Evolutionary conservation across 2,329 filamentous ascomycete genomes (phyloP).

Genomic region (Cytospora schulzeri): DNA sequence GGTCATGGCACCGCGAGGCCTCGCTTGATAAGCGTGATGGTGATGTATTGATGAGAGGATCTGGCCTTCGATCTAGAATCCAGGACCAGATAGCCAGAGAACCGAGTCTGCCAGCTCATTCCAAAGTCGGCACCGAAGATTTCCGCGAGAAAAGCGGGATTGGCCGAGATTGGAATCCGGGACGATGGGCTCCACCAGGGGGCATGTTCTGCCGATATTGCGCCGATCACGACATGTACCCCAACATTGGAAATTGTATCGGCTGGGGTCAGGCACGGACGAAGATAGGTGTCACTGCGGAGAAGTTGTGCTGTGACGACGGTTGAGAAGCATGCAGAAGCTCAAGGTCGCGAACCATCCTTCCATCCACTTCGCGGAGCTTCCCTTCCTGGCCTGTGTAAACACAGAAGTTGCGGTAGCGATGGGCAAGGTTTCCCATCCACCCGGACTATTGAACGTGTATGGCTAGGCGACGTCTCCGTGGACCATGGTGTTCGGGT

Average conservation of each 20-base stretch:
- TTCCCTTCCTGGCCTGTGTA: background rate
- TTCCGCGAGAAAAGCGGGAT: slow-evolving; percentile 27
- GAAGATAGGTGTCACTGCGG: slow-evolving; percentile 15
- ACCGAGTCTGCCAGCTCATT: slow-evolving; percentile 1
- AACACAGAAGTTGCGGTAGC: background rate
- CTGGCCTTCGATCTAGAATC: background rate
- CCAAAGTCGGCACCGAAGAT: slow-evolving; percentile 19
- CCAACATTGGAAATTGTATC: slow-evolving; percentile 20
- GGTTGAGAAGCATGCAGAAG: slow-evolving; percentile 1
- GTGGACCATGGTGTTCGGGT: background rate
- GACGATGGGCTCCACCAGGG: slow-evolving; percentile 17
- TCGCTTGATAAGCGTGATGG: slow-evolving; percentile 2
- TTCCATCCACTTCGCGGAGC: background rate
- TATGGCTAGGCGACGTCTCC: background rate
- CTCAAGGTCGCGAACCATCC: background rate
- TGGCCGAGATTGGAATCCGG: slow-evolving; percentile 23
- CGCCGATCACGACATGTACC: slow-evolving; percentile 23
- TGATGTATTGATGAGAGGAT: background rate
- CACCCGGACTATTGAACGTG: background rate
- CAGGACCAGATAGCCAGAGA: background rate
- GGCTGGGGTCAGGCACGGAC: slow-evolving; percentile 2
- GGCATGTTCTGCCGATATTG: slow-evolving; percentile 23
- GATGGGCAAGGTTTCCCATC: background rate
- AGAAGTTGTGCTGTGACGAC: background rate
- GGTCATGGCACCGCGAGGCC: slow-evolving; percentile 1